A percentile compares a stretch with the other conserved stretches of the same genome.
These are phyloP conservation scores for Panicum hallii DNA, from an alignment of 202 grass and related monocot genomes.

Conservation along the genomic window DNA sequence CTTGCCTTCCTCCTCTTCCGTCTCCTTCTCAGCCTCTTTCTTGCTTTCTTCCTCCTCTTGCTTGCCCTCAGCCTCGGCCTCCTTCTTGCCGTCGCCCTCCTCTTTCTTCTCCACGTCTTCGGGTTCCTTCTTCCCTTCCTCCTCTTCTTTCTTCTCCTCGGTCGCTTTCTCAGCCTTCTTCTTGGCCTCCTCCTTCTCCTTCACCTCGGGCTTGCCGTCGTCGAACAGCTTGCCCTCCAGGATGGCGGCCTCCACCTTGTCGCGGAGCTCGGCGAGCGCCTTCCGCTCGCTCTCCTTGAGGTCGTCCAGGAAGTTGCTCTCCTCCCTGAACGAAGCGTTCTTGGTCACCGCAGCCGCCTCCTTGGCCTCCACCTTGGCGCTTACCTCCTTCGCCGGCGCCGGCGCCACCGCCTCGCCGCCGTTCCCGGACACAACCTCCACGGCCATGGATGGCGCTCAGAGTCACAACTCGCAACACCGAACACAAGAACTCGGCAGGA, in stretches of 20 bases:
- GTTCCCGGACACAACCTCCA: slow-evolving; percentile 50
- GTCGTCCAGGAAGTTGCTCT: slow-evolving; percentile 87
- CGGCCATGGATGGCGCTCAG: slow-evolving; percentile 52
- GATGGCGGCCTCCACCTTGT: slow-evolving; percentile 77
- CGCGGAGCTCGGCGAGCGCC: slow-evolving; percentile 77
- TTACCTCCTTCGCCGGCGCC: slow-evolving; percentile 51
- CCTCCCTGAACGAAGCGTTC: slow-evolving; percentile 79
- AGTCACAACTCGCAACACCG: neutral
- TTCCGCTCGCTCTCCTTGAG: slow-evolving; percentile 83
- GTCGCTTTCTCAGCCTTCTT: slow-evolving; percentile 5
- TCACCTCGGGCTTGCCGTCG: slow-evolving; percentile 34
- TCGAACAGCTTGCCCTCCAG: slow-evolving; percentile 59
- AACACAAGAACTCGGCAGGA: no score
- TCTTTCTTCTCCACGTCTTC: slow-evolving; percentile 30
- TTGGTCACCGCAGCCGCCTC: slow-evolving; percentile 52
- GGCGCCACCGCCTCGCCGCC: slow-evolving; percentile 36
- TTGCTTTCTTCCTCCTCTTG: neutral
- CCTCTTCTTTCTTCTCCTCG: slow-evolving; percentile 29
- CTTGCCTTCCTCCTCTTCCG: neutral
- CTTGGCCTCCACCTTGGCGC: slow-evolving; percentile 40
- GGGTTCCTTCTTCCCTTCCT: slow-evolving; percentile 10
- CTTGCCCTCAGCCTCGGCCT: neutral
- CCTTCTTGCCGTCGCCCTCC: slow-evolving; percentile 23
- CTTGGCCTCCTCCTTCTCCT: slow-evolving; percentile 25
- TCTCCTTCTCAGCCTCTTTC: neutral